Conservation (phyloP, 805 yeast species). For the Suhomyces sp. region DNA sequence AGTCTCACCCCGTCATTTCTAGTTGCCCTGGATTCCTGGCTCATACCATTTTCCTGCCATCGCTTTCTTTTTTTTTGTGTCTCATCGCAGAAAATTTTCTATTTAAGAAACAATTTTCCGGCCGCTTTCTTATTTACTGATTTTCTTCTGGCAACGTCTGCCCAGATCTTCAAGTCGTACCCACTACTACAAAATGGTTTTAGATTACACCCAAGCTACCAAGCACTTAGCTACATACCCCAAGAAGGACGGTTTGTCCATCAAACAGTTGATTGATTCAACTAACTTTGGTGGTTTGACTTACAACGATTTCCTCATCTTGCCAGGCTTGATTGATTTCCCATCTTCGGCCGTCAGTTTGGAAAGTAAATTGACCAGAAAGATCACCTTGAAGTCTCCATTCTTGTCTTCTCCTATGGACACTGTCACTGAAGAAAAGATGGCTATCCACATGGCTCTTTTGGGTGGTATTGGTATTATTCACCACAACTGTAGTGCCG, state of each 20-base stretch:
- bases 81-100: constrained; percentile 1
- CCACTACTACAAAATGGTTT: constrained; percentile 25
- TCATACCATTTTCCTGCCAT: background rate
- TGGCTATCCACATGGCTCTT: constrained; percentile 98
- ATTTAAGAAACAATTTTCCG: background rate
- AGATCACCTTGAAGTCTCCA: constrained; percentile 87
- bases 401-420: constrained; percentile 99
- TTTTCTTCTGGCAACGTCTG: constrained; percentile 43
- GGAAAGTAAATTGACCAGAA: constrained; percentile 87
- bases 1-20: background rate
- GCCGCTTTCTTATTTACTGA: constrained; percentile 7
- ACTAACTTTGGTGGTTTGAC: constrained; percentile 91
- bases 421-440: constrained; percentile 94
- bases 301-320: constrained; percentile 90
- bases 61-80: background rate
- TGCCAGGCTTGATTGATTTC: constrained; percentile 92
- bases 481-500: constrained; percentile 95
- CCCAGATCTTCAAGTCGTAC: constrained; percentile 21
- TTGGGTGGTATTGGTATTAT: constrained; percentile 98
- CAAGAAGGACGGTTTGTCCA: constrained; percentile 80
- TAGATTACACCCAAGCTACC: constrained; percentile 57
- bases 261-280: constrained; percentile 85
- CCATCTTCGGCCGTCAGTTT: constrained; percentile 74
- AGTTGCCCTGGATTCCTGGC: background rate
- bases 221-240: constrained; percentile 63